Percentiles rank a stretch among this genome's conserved stretches.
These are phyloP conservation scores for Cokeromyces recurvatus DNA, from an alignment of 371 early-diverging fungal species.

Conservation along the genomic window DNA sequence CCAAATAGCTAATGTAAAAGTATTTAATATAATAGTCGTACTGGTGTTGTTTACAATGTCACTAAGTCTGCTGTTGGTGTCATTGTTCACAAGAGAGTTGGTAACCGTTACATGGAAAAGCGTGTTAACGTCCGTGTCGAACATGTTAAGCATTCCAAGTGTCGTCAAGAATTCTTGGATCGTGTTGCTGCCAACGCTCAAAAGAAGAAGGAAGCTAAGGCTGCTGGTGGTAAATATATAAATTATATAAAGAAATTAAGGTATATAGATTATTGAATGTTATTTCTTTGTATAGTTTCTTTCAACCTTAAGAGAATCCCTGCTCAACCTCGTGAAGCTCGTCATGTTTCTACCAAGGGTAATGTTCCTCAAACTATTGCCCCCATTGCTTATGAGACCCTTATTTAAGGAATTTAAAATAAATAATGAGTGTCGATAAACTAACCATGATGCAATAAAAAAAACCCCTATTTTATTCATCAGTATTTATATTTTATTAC, in stretches of 20 bases:
- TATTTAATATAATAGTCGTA: constrained; percentile 60
- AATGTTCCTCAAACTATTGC: constrained; percentile 92
- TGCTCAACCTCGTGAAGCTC: constrained; percentile 89
- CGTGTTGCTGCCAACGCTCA: constrained; percentile 95
- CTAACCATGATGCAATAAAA: too few relatives aligned
- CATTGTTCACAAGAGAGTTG: constrained; percentile 97
- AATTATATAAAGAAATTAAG: not conserved
- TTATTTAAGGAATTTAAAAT: constrained; percentile 51
- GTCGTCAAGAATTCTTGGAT: constrained; percentile 97
- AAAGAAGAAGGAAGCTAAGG: constrained; percentile 79
- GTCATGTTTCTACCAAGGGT: constrained; percentile 83
- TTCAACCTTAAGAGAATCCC: constrained; percentile 93
- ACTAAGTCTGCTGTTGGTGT: constrained; percentile 98
- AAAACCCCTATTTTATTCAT: too few relatives aligned
- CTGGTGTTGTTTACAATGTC: constrained; percentile 97
- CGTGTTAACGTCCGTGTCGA: constrained; percentile 97
- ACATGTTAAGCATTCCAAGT: constrained; percentile 99
- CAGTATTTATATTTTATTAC: too few relatives aligned
- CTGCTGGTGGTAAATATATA: constrained; percentile 42
- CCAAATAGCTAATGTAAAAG: not conserved
- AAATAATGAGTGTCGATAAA: too few relatives aligned
- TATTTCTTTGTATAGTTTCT: constrained; percentile 30
- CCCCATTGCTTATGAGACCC: constrained; percentile 95
- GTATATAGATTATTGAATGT: not conserved
- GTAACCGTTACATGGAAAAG: constrained; percentile 98